Percentiles rank a stretch among this genome's conserved stretches.
These are phyloP conservation scores for Gymnopilus dilepis DNA, from an alignment of 768 basidiomycete genomes.

Conservation along the genomic window DNA sequence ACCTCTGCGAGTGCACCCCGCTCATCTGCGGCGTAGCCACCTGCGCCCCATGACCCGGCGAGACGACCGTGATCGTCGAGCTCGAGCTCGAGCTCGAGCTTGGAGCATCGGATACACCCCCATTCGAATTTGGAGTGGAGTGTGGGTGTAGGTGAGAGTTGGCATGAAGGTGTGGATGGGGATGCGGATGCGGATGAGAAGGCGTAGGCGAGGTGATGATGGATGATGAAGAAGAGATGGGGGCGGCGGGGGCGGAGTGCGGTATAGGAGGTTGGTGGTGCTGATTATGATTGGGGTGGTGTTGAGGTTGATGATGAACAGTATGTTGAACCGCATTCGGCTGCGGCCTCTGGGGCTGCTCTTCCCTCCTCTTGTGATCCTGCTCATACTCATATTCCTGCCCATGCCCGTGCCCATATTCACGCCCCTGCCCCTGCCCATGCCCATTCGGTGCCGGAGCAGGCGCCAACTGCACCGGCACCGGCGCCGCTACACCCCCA, in stretches of 20 bases:
- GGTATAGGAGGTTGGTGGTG: constrained; percentile 4
- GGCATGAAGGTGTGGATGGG: not conserved
- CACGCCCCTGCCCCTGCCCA: no score
- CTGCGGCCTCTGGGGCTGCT: constrained; percentile 5
- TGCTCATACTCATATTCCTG: not conserved
- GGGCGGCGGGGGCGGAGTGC: not conserved
- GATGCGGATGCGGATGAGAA: not conserved
- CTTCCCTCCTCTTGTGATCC: not conserved
- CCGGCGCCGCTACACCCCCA: not conserved
- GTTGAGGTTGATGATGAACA: constrained; percentile 10
- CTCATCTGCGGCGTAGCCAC: not conserved
- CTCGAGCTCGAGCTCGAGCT: constrained; percentile 1
- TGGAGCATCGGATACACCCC: not conserved
- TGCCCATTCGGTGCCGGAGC: constrained; percentile 18
- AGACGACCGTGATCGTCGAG: not conserved
- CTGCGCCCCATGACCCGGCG: not conserved
- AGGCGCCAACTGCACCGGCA: constrained; percentile 12
- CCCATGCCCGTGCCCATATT: not conserved
- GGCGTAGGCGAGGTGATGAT: not conserved
- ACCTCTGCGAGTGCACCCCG: not conserved
- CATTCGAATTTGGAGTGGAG: constrained; percentile 15
- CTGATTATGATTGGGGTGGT: not conserved
- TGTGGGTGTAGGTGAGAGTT: not conserved
- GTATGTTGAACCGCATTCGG: not conserved
- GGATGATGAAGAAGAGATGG: constrained; percentile 1